These are phyloP conservation scores for Hortiboletus campestris DNA, from an alignment of 768 basidiomycete genomes.

Conservation along the genomic window DNA sequence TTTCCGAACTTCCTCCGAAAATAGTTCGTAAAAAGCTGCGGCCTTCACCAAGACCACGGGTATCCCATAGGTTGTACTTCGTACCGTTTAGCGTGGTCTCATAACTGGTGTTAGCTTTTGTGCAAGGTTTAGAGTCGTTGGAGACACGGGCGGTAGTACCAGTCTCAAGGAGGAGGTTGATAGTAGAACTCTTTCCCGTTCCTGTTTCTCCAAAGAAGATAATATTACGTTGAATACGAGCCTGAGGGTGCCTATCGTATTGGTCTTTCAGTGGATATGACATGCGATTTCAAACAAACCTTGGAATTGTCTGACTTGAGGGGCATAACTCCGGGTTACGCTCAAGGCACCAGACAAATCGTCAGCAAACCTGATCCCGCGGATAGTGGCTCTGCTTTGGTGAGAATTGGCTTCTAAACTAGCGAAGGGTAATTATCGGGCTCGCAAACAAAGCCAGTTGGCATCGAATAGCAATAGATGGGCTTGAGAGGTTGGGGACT, in stretches of 20 bases:
- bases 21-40: slow-evolving; percentile 8
- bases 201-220: slow-evolving; percentile 26
- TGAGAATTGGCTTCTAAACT: neutral
- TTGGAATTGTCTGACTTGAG: neutral
- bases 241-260: neutral
- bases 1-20: slow-evolving; percentile 10
- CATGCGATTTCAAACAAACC: slow-evolving; percentile 9
- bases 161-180: slow-evolving; percentile 23
- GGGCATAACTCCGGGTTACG: neutral
- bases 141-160: slow-evolving; percentile 4
- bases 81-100: neutral
- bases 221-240: slow-evolving; percentile 10
- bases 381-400: neutral
- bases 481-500: neutral
- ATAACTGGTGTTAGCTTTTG: slow-evolving; percentile 4
- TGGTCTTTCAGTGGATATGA: neutral
- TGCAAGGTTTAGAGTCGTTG: slow-evolving; percentile 17
- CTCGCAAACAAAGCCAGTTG: neutral
- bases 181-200: slow-evolving; percentile 27
- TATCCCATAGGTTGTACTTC: slow-evolving; percentile 34
- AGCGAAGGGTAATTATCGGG: neutral
- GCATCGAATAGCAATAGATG: neutral
- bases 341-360: neutral
- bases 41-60: slow-evolving; percentile 37
- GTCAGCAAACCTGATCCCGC: neutral